Conservation (phyloP, 352 stramenopile species). For the Globisporangium paroecandrum region DNA sequence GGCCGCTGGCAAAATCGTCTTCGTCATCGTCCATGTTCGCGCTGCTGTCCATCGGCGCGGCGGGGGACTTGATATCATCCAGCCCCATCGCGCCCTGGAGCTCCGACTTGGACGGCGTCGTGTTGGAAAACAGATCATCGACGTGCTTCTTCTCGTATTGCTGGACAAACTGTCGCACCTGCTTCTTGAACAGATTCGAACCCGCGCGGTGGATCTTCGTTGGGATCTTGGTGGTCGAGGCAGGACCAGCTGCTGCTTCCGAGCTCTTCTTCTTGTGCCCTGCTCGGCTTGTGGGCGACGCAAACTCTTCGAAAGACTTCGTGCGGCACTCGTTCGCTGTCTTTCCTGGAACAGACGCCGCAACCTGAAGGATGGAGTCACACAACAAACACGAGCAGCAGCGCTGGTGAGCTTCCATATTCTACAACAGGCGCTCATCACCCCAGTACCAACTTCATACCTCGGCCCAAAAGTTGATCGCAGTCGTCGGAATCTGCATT, state of each 20-base stretch:
- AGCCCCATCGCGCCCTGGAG: conserved; percentile 26
- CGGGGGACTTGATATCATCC: conserved; percentile 58
- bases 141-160: conserved; percentile 74
- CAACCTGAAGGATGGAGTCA: conserved; percentile 8
- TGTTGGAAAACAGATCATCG: conserved; percentile 59
- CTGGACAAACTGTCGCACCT: conserved; percentile 75
- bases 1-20: conserved; percentile 34
- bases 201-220: conserved; percentile 62
- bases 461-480: conserved; percentile 62
- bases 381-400: neutral
- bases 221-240: conserved; percentile 20
- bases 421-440: too few species aligned
- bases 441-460: conserved; percentile 13
- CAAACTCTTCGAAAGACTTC: conserved; percentile 57
- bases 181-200: conserved; percentile 81
- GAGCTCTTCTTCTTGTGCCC: conserved; percentile 20
- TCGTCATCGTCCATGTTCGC: conserved; percentile 35
- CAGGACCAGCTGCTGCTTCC: neutral
- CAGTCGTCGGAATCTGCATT: conserved; percentile 56
- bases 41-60: conserved; percentile 12
- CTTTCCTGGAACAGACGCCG: conserved; percentile 52
- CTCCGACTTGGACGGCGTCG: conserved; percentile 43
- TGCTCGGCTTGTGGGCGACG: conserved; percentile 38
- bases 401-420: neutral
- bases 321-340: conserved; percentile 53